Evolutionary conservation across 140 eudicot species (phyloP), one percentile per base, ranked within the genome.

Genomic region (Bidens hawaiensis): DNA sequence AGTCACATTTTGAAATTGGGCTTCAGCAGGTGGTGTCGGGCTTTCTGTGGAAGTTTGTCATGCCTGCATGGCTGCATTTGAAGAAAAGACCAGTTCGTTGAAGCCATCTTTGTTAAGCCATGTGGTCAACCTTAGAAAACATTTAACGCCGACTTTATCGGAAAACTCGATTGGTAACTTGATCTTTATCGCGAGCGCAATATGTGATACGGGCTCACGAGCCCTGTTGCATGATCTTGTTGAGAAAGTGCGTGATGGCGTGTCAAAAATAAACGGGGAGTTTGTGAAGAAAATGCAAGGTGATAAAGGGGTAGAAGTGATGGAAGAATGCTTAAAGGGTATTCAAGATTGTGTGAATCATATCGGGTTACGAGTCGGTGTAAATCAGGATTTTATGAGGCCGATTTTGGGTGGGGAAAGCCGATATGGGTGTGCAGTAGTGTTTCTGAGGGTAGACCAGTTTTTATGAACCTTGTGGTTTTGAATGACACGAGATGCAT

Each of bases 401-500:
- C 33, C 6, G 89, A 87, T 81, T 87, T 87, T 51, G 96, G 96
- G 22, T 87, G 83, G 84, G 96, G 94, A n/a, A 81, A 62, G 60
- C 96, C 96, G 43, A 22, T 76, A 1, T 87, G 96, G 96, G 86
- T 84, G 8, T 76, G 67, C 19, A 60, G 85, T 49, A 68, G 81
- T 58, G 71, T 81, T 30, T 67, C 68, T 41, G 31, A 70, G 9
- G 67, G 70, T 24, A 75, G 68, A 17, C 60, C 88, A 1, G 73
- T 70, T 30, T 75, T 81, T 22, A 79, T 79, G 83, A 79, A 83
- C 26, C 63, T 87, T 15, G 17, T 75, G 2, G 40, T 83, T 16
- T 23, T 84, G 17, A 76, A 71, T 77, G 93, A 87, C 5, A 78
- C 86, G 0, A n/a, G n/a, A n/a, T n/a, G n/a, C n/a, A n/a, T n/a